These are phyloP conservation scores for Luffa aegyptiaca DNA, from an alignment of 306 rosid genomes.

Conservation along the genomic window DNA sequence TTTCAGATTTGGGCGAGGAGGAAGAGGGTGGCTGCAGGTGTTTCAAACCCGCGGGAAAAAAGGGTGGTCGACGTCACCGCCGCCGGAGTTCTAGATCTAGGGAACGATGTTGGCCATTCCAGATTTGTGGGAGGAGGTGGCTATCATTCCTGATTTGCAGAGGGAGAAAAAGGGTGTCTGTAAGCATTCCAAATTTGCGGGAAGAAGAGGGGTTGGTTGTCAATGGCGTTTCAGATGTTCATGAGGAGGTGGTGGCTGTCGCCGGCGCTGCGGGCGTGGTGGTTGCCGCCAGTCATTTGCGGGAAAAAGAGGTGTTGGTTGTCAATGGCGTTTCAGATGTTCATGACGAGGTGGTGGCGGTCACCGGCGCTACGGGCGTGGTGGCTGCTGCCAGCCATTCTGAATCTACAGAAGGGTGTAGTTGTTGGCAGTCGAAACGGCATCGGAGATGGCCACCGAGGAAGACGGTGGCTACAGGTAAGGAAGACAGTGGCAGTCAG, in stretches of 20 bases:
- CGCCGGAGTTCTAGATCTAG: not conserved
- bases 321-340: not conserved
- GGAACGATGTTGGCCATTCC: not conserved
- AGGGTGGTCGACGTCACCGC: not conserved
- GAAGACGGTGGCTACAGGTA: too few species aligned
- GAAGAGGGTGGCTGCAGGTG: not conserved
- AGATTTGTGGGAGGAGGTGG: not conserved
- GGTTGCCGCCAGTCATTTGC: not conserved
- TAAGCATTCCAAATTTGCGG: not conserved
- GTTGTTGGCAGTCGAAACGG: not conserved
- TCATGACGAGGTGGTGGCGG: not conserved
- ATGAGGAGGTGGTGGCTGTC: not conserved
- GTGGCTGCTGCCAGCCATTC: not conserved
- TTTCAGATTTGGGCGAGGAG: not conserved
- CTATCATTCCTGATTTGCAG: not conserved
- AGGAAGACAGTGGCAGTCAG: too few species aligned
- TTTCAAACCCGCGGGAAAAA: not conserved
- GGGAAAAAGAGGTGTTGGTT: too few species aligned
- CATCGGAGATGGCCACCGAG: not conserved
- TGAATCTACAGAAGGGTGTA: not conserved
- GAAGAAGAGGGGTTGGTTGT: not conserved
- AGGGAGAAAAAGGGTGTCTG: not conserved
- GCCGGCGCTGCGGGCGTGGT: not conserved
- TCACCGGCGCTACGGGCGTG: not conserved
- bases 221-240: not conserved